These are phyloP conservation scores for Yamadazyma triangularis DNA, from an alignment of 1,139 yeast species.

Conservation along the genomic window DNA sequence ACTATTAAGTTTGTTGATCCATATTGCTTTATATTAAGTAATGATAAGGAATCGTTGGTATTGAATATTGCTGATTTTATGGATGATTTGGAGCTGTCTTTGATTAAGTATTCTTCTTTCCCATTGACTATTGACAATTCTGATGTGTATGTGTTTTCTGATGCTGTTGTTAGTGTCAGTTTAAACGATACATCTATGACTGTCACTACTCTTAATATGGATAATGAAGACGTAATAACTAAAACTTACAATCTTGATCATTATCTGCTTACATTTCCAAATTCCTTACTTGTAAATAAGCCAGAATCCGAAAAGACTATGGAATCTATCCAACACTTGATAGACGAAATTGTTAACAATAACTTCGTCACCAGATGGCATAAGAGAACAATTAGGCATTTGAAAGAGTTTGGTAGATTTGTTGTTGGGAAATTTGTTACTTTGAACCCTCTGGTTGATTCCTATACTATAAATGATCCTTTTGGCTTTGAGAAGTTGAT, in stretches of 20 bases:
- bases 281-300: slow-evolving; percentile 20
- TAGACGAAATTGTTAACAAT: slow-evolving; percentile 24
- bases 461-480: slow-evolving; percentile 14
- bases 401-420: slow-evolving; percentile 30
- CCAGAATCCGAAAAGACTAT: slow-evolving; percentile 27
- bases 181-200: slow-evolving; percentile 3
- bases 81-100: slow-evolving; percentile 11
- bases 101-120: slow-evolving; percentile 10
- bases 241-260: slow-evolving; percentile 2
- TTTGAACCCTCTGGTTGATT: slow-evolving; percentile 4
- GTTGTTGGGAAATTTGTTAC: slow-evolving; percentile 11
- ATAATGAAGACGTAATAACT: slow-evolving; percentile 3
- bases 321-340: slow-evolving; percentile 26
- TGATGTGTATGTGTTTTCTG: slow-evolving; percentile 7
- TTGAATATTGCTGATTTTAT: slow-evolving; percentile 28
- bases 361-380: slow-evolving; percentile 26
- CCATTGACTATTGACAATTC: slow-evolving; percentile 8
- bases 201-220: slow-evolving; percentile 5
- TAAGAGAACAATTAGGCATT: slow-evolving; percentile 29
- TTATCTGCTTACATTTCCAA: slow-evolving; percentile 7
- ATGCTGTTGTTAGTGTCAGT: slow-evolving; percentile 7
- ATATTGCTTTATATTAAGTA: slow-evolving; percentile 7
- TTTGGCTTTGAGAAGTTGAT: slow-evolving; percentile 34
- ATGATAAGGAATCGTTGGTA: slow-evolving; percentile 14
- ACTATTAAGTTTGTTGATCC: slow-evolving; percentile 3